phyloP scores from a whole-genome alignment of 768 basidiomycete genomes.

The Collybiopsis luxurians region DNA sequence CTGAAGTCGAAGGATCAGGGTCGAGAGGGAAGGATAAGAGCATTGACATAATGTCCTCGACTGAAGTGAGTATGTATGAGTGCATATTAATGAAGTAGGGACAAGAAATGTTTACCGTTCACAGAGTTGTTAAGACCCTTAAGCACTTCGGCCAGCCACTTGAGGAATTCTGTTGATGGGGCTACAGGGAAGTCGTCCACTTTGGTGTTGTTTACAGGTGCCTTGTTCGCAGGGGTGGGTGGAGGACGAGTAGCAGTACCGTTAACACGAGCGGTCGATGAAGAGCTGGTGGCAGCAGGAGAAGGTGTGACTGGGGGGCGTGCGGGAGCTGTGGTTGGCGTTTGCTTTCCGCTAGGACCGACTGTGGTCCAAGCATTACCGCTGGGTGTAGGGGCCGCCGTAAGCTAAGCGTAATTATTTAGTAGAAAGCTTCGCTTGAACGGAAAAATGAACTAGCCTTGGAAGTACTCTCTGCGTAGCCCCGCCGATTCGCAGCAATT shows the following conservation, averaged over 20 bases:
- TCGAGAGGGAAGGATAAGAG: conserved; percentile 92
- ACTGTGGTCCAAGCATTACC: conserved; percentile 84
- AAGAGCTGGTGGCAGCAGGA: conserved; percentile 22
- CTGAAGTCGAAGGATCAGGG: conserved; percentile 74
- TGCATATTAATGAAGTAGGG: neutral
- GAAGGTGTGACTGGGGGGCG: conserved; percentile 32
- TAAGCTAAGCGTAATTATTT: conserved; percentile 7
- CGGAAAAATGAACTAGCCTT: conserved; percentile 47
- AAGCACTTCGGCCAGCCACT: conserved; percentile 85
- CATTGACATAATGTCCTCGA: conserved; percentile 97
- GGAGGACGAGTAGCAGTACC: conserved; percentile 34
- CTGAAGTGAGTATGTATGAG: conserved; percentile 35
- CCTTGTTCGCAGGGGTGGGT: conserved; percentile 29
- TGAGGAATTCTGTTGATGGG: conserved; percentile 88
- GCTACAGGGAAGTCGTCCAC: conserved; percentile 61
- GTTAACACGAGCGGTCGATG: conserved; percentile 34
- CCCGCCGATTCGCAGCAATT: conserved; percentile 58
- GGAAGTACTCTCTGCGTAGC: conserved; percentile 75
- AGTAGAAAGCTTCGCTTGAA: conserved; percentile 7
- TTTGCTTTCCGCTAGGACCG: conserved; percentile 69
- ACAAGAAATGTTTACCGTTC: conserved; percentile 48
- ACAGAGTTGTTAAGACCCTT: conserved; percentile 73
- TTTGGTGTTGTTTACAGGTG: conserved; percentile 33
- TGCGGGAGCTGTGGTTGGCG: conserved; percentile 29
- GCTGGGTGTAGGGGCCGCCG: conserved; percentile 28